These are phyloP conservation scores for Colletotrichum costaricense DNA, from an alignment of 2,329 filamentous ascomycete genomes.

Conservation along the genomic window DNA sequence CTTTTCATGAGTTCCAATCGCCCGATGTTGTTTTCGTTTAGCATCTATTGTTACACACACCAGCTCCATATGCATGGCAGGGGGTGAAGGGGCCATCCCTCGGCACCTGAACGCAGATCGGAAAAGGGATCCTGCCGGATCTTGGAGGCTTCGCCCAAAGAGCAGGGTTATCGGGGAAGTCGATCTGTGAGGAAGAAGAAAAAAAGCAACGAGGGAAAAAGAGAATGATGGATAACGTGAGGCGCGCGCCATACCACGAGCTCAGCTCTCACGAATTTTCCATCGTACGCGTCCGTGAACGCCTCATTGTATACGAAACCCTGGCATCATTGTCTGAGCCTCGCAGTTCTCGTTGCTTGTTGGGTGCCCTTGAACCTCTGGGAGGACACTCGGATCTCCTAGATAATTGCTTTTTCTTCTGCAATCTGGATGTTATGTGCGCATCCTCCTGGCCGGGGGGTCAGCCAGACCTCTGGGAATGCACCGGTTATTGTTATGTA, in stretches of 20 bases:
- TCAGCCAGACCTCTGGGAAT: constrained; percentile 17
- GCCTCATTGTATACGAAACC: constrained; percentile 11
- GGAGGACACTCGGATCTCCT: constrained; percentile 27
- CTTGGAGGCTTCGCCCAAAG: not conserved
- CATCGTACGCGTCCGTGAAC: constrained; percentile 4
- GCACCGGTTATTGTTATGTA: constrained; percentile 8
- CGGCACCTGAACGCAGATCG: constrained; percentile 5
- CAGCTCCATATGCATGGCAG: not conserved
- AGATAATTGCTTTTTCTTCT: constrained; percentile 29
- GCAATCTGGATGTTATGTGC: constrained; percentile 15
- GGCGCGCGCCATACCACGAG: not conserved
- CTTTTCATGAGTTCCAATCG: constrained; percentile 18
- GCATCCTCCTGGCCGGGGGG: not conserved
- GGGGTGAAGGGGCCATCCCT: not conserved
- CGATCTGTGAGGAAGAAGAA: constrained; percentile 26
- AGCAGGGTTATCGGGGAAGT: not conserved
- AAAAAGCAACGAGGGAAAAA: not conserved
- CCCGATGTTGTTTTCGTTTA: not conserved
- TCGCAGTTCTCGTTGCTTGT: constrained; percentile 31
- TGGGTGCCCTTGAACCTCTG: not conserved
- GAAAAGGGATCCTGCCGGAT: constrained; percentile 3
- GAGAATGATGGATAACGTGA: not conserved
- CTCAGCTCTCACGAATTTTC: not conserved
- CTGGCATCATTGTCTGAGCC: constrained; percentile 26
- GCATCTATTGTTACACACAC: constrained; percentile 13